A percentile compares a stretch with the other conserved stretches of the same genome.
Conservation (phyloP, 805 yeast genomes). For the Candida boleticola region DNA sequence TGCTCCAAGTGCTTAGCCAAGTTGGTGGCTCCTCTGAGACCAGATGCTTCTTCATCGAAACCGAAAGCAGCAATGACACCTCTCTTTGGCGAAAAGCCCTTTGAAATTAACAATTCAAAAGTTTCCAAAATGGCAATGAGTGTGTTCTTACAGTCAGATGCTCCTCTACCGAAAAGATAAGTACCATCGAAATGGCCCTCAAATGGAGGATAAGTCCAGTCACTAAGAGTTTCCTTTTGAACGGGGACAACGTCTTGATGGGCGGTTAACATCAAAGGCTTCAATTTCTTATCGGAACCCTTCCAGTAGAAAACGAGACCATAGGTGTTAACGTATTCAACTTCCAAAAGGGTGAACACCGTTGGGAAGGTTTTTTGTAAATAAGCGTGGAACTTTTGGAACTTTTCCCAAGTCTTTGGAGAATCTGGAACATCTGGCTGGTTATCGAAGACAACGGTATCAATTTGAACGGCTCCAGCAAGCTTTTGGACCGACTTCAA, state of each 20-base stretch:
- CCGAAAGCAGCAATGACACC: constrained; percentile 66
- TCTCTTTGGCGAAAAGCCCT: constrained; percentile 57
- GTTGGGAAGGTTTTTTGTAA: constrained; percentile 54
- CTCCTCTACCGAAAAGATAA: constrained; percentile 73
- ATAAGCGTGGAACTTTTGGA: constrained; percentile 47
- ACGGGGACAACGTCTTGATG: constrained; percentile 85
- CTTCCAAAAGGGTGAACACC: constrained; percentile 44
- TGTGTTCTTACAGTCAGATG: constrained; percentile 71
- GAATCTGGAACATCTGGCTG: constrained; percentile 44
- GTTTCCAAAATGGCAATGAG: constrained; percentile 68
- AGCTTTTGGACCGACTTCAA: constrained; percentile 35
- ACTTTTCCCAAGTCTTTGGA: constrained; percentile 44
- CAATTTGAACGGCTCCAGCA: constrained; percentile 53
- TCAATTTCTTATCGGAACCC: constrained; percentile 51
- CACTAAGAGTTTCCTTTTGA: constrained; percentile 49
- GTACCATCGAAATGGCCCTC: constrained; percentile 59
- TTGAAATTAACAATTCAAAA: constrained; percentile 52
- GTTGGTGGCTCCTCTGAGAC: constrained; percentile 57
- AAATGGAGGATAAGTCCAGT: constrained; percentile 72
- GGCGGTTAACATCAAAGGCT: constrained; percentile 68
- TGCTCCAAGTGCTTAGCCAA: constrained; percentile 47
- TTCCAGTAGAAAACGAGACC: constrained; percentile 64
- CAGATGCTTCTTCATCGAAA: constrained; percentile 76
- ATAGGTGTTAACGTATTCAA: constrained; percentile 58
- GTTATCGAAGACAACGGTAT: constrained; percentile 55